Conservation (phyloP, 2,329 filamentous ascomycete genomes). For the Ceratocystis cubensis region DNA sequence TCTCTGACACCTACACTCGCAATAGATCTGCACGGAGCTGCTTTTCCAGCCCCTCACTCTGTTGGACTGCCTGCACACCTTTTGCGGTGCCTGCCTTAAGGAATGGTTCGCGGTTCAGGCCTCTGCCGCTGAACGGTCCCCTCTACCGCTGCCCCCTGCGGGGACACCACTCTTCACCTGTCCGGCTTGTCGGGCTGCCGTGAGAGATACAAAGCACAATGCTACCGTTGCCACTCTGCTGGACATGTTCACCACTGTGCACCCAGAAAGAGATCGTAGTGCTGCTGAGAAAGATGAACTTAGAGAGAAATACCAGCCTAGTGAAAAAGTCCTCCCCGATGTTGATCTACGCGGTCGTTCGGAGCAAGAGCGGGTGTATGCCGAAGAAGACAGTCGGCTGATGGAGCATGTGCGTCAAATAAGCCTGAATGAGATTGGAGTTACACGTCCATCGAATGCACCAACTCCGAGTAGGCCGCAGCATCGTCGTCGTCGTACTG, state of each 20-base stretch:
- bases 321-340: slow-evolving; percentile 65
- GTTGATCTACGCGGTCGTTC: slow-evolving; percentile 36
- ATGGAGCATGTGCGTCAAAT: slow-evolving; percentile 59
- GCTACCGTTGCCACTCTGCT: slow-evolving; percentile 79
- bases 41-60: slow-evolving; percentile 83
- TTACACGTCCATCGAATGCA: slow-evolving; percentile 27
- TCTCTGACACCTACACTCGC: slow-evolving; percentile 7
- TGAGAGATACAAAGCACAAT: slow-evolving; percentile 81
- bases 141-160: slow-evolving; percentile 35
- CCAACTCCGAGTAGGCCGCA: slow-evolving; percentile 20
- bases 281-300: slow-evolving; percentile 65
- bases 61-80: slow-evolving; percentile 88
- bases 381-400: slow-evolving; percentile 56
- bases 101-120: slow-evolving; percentile 89
- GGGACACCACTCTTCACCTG: slow-evolving; percentile 59
- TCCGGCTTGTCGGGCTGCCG: slow-evolving; percentile 76
- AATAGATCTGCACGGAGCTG: slow-evolving; percentile 88
- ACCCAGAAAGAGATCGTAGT: slow-evolving; percentile 61
- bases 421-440: slow-evolving; percentile 57
- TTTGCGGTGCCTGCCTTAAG: slow-evolving; percentile 87
- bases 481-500: slow-evolving; percentile 16
- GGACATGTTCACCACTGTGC: slow-evolving; percentile 72
- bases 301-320: slow-evolving; percentile 61
- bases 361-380: slow-evolving; percentile 40
- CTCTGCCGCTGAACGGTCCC: slow-evolving; percentile 40